Base-by-base conservation (phyloP, 441 rosid species). In the Erodium chrysanthum region DNA sequence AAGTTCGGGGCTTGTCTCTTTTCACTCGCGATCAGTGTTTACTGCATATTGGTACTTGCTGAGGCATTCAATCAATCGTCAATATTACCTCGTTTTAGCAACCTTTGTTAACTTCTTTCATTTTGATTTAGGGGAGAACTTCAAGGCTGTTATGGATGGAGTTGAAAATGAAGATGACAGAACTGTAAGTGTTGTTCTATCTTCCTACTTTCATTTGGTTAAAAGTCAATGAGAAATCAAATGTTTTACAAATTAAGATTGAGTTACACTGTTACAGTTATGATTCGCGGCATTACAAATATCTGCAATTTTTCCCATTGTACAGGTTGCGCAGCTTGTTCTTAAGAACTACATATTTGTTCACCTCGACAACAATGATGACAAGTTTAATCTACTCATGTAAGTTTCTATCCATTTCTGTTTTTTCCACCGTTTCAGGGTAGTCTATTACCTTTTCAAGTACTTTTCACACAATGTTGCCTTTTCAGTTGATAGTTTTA, bases 351-450 rank as follows among this genome's bases (percentile, higher is more conserved):
- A 79, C 77, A 70, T 91, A 66, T 86, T 88, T 81, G 88, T 91
- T 73, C 99, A 95, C 83, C 92, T 95, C 72, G 81, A 71, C 76
- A 81, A 85, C 72, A 83, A 88, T 78, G 66, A 91, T 69, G 97
- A 95, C 90, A 94, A 94, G 79, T 94, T 87, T 83, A 91, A 87
- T 82, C 78, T 94, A 73, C 95, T 94, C 74, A 87, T 90, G 99
- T 91, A 75, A 81, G 86, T 44, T 76, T 50, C 71, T 60, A 44
- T 59, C 68, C 37, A 67, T 58, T 74, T 71, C 69, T 66, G 76
- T 31, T 70, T 33, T 20, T 15, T 64, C 65, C 17, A 48, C n/a
- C 14, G 59, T 10, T 71, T 35, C 67, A 54, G 14, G 46, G 42
- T 46, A 59, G 63, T 68, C 52, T 67, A 10, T 18, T 23, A 17